Evolutionary conservation across 352 stramenopile genomes (phyloP).

Genomic region (Phytophthora pini): DNA sequence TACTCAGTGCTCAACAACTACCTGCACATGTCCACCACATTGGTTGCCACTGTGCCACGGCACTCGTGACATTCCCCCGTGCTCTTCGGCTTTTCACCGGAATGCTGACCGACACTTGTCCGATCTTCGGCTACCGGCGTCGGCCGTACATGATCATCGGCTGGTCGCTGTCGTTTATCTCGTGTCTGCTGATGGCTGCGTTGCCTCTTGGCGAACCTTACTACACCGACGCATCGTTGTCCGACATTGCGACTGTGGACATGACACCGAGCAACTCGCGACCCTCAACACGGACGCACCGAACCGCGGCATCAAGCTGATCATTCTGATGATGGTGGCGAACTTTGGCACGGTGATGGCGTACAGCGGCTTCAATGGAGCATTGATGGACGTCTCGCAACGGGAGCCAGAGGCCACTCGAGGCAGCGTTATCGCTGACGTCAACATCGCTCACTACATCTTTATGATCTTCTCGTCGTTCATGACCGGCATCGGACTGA

Average conservation of each 20-base stretch:
- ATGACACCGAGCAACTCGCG: slow-evolving; percentile 42
- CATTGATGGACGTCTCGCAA: slow-evolving; percentile 63
- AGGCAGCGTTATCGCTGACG: slow-evolving; percentile 44
- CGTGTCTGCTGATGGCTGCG: slow-evolving; percentile 50
- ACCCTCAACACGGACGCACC: slow-evolving; percentile 49
- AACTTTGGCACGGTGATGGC: slow-evolving; percentile 81
- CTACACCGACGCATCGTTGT: slow-evolving; percentile 39
- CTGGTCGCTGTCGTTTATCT: slow-evolving; percentile 47
- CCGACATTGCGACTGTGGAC: slow-evolving; percentile 28
- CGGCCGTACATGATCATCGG: slow-evolving; percentile 88
- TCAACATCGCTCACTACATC: slow-evolving; percentile 42
- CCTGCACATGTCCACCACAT: slow-evolving; percentile 55
- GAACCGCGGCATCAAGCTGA: slow-evolving; percentile 50
- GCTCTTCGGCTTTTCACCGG: slow-evolving; percentile 62
- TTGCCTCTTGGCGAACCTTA: slow-evolving; percentile 53
- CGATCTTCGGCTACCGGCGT: slow-evolving; percentile 77
- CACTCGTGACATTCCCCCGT: slow-evolving; percentile 47
- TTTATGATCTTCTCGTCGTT: slow-evolving; percentile 48
- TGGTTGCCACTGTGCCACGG: slow-evolving; percentile 50
- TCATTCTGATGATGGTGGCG: slow-evolving; percentile 73
- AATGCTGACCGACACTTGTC: slow-evolving; percentile 73
- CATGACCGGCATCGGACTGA: slow-evolving; percentile 52
- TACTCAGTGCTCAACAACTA: slow-evolving; percentile 71
- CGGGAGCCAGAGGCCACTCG: slow-evolving; percentile 44
- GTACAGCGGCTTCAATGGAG: slow-evolving; percentile 70